Evolutionary conservation across 768 basidiomycete genomes (phyloP), one percentile per base, ranked within the genome.

Genomic region (Pleurotus tuoliensis): DNA sequence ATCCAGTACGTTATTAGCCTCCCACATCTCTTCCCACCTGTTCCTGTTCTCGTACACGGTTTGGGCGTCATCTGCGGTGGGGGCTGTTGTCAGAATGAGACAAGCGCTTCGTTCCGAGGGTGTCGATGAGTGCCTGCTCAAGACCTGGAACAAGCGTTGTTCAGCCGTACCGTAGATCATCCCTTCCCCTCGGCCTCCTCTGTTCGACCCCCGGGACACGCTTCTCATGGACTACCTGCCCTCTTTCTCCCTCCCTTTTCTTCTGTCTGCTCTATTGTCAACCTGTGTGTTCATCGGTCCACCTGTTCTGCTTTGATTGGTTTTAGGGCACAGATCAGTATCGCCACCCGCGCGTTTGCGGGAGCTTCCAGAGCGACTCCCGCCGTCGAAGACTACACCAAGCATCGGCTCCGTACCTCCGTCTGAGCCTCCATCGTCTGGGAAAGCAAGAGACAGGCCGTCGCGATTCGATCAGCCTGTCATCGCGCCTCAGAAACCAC

Each of bases 1-100:
- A 52, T 30, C 76, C 69, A 83, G 82, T 84, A 84, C 82, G 82
- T 84, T 82, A 72, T 82, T 79, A 74, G 78, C 80, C 76, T 72
- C 67, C 66, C 60, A 62, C 69, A 69, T 55, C 59, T 59, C 62
- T 65, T 59, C 67, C 70, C 72, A 63, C 69, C 74, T 65, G 69
- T 73, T 58, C 70, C 65, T 70, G 64, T 71, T 57, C 67, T 66
- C 68, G 61, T 61, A 66, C 66, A 59, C 67, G 70, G 27, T 45
- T 39, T 37, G 15, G 54, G 54, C 54, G 45, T n/a, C 37, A 44
- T 69, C 67, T 71, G 62, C 56, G 69, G 69, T 69, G 68, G 55
- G 59, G 57, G 56, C 56, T 49, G 58, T 56, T 51, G 63, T 55
- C 22, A 30, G 30, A 54, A 15, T 15, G 24, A 40, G 40, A 45